These are phyloP conservation scores for Oehlia diaphana DNA, from an alignment of 192 early-diverging fungal species.

Conservation along the genomic window DNA sequence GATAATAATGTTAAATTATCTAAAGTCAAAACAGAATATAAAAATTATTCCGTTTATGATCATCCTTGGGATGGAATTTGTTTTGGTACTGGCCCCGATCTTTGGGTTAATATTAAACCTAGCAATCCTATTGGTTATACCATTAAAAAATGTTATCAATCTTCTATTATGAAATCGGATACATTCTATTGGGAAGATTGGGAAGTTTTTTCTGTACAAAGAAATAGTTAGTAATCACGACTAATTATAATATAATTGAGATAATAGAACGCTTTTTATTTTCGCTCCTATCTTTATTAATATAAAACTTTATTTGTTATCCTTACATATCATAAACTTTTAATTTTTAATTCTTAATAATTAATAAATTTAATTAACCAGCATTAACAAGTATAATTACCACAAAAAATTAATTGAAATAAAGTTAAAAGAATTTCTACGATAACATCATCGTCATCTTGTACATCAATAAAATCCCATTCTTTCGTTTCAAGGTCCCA, in stretches of 20 bases:
- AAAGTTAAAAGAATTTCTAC: not conserved
- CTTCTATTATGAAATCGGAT: not conserved
- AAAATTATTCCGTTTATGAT: not conserved
- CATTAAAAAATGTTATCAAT: not conserved
- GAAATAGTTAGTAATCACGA: not conserved
- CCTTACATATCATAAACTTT: too few relatives aligned
- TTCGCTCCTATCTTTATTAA: too few relatives aligned
- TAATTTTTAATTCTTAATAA: not conserved
- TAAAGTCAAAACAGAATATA: not conserved
- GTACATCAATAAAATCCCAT: not conserved
- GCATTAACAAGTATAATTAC: not conserved
- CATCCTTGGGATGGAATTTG: slow-evolving; percentile 20
- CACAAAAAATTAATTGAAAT: not conserved
- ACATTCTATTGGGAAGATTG: slow-evolving; percentile 12
- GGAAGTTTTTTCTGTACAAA: not conserved
- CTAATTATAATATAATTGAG: too few relatives aligned
- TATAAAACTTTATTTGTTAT: too few relatives aligned
- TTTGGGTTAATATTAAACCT: slow-evolving; percentile 4
- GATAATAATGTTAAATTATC: not conserved
- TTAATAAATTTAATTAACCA: not conserved
- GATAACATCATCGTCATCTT: not conserved
- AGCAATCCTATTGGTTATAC: not conserved
- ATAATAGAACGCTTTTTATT: too few relatives aligned
- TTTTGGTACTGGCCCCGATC: slow-evolving; percentile 23
- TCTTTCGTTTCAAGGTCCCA: not conserved